These are phyloP conservation scores for Verticillium dahliae DNA, from an alignment of 2,329 filamentous ascomycete genomes.

Conservation along the genomic window DNA sequence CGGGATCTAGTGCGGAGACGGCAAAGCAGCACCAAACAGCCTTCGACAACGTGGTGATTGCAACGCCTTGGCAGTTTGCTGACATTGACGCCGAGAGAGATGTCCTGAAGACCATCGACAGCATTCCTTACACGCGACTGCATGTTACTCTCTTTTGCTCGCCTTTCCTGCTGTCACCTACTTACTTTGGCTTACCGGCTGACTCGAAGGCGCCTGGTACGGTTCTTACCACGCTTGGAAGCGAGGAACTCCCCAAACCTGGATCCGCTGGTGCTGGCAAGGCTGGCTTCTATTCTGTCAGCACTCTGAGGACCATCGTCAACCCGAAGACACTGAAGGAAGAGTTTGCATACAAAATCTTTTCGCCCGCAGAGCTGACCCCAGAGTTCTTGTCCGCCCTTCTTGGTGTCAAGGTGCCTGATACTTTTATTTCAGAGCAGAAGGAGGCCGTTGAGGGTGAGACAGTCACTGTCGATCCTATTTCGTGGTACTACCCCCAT, in stretches of 20 bases:
- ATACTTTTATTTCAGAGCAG: constrained; percentile 24
- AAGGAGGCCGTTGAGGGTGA: constrained; percentile 22
- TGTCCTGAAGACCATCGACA: constrained; percentile 67
- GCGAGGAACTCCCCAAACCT: constrained; percentile 43
- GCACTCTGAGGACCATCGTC: constrained; percentile 57
- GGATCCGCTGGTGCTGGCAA: constrained; percentile 58
- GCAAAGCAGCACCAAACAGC: constrained; percentile 34
- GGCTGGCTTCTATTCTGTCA: constrained; percentile 80
- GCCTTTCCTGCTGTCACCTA: constrained; percentile 61
- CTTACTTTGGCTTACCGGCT: constrained; percentile 62
- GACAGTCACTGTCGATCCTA: constrained; percentile 30
- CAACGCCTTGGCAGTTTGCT: constrained; percentile 77
- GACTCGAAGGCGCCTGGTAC: constrained; percentile 59
- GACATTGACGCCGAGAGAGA: constrained; percentile 56
- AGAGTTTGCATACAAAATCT: constrained; percentile 61
- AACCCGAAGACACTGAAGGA: constrained; percentile 50
- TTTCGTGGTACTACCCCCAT: constrained; percentile 74
- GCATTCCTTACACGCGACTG: constrained; percentile 78
- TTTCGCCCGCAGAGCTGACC: constrained; percentile 49
- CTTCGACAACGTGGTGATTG: constrained; percentile 79
- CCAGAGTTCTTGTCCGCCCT: constrained; percentile 45
- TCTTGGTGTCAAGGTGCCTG: constrained; percentile 40
- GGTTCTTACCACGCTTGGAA: constrained; percentile 75
- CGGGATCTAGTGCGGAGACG: constrained; percentile 13
- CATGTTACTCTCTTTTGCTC: constrained; percentile 89